phyloP scores from a whole-genome alignment of 1,284 basidiomycete genomes.

The Apiotrichum montevideense region DNA sequence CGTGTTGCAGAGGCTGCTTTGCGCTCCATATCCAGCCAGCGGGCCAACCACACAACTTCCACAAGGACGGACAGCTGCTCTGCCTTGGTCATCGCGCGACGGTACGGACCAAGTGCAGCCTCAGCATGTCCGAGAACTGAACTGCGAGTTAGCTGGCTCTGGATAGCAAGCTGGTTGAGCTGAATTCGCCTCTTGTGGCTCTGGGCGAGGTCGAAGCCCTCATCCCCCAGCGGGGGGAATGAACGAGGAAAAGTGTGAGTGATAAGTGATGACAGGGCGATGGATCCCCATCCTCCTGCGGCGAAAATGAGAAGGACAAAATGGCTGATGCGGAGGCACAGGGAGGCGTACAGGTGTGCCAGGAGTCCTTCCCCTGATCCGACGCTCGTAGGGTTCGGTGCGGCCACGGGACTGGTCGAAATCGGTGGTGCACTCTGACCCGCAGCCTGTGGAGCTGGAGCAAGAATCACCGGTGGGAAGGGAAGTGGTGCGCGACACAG shows the following conservation, averaged over 20 bases:
- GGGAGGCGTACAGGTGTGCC: slow-evolving; percentile 38
- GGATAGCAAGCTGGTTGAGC: slow-evolving; percentile 56
- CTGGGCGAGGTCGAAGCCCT: not conserved
- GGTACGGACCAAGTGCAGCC: slow-evolving; percentile 73
- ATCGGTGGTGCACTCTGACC: slow-evolving; percentile 14
- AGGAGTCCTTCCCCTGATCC: slow-evolving; percentile 43
- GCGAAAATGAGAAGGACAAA: slow-evolving; percentile 66
- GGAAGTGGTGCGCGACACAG: slow-evolving; percentile 33
- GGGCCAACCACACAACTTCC: slow-evolving; percentile 65
- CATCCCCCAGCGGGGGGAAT: slow-evolving; percentile 36
- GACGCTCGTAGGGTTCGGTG: not conserved
- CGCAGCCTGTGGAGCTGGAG: slow-evolving; percentile 31
- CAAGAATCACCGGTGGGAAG: slow-evolving; percentile 37
- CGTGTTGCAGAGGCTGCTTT: slow-evolving; percentile 81
- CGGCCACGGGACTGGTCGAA: not conserved
- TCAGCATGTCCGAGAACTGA: slow-evolving; percentile 60
- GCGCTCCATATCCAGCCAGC: slow-evolving; percentile 68
- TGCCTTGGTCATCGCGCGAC: slow-evolving; percentile 68
- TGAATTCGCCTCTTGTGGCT: slow-evolving; percentile 38
- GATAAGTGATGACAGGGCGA: slow-evolving; percentile 68
- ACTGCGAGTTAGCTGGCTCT: slow-evolving; percentile 63
- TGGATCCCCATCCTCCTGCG: slow-evolving; percentile 75
- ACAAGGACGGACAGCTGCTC: slow-evolving; percentile 67
- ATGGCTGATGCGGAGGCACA: slow-evolving; percentile 41
- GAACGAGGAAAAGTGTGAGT: slow-evolving; percentile 53